Conservation (phyloP, 768 basidiomycete species). For the Amanita molliuscula region DNA sequence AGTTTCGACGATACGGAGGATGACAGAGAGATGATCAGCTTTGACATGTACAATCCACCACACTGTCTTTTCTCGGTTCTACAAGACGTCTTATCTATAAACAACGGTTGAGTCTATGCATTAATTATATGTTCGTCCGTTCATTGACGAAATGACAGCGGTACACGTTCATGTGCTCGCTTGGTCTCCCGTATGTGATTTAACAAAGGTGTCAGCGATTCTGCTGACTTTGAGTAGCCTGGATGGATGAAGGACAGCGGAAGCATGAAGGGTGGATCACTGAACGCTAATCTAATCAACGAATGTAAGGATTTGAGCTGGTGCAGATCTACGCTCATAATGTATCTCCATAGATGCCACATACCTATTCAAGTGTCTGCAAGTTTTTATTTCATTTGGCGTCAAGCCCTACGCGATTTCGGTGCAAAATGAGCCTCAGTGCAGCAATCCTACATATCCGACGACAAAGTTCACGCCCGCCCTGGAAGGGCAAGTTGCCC, state of each 20-base stretch:
- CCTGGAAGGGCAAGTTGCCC: constrained; percentile 50
- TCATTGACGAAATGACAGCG: constrained; percentile 6
- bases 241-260: constrained; percentile 69
- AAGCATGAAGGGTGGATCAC: constrained; percentile 57
- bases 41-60: constrained; percentile 51
- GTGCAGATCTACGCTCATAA: neutral
- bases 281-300: constrained; percentile 35
- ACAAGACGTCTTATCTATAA: constrained; percentile 51
- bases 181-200: constrained; percentile 58
- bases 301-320: constrained; percentile 29
- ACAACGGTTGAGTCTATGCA: constrained; percentile 23
- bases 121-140: constrained; percentile 9
- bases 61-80: constrained; percentile 54
- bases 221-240: constrained; percentile 32
- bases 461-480: constrained; percentile 43
- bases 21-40: constrained; percentile 46
- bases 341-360: constrained; percentile 40
- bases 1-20: constrained; percentile 52
- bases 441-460: constrained; percentile 59
- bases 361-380: constrained; percentile 62
- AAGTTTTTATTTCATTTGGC: constrained; percentile 55
- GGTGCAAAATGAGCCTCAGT: constrained; percentile 50
- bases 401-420: constrained; percentile 53
- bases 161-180: constrained; percentile 50
- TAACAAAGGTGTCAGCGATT: neutral